phyloP scores from a whole-genome alignment of 73 alveolate species.

The Breviolum minutum region DNA sequence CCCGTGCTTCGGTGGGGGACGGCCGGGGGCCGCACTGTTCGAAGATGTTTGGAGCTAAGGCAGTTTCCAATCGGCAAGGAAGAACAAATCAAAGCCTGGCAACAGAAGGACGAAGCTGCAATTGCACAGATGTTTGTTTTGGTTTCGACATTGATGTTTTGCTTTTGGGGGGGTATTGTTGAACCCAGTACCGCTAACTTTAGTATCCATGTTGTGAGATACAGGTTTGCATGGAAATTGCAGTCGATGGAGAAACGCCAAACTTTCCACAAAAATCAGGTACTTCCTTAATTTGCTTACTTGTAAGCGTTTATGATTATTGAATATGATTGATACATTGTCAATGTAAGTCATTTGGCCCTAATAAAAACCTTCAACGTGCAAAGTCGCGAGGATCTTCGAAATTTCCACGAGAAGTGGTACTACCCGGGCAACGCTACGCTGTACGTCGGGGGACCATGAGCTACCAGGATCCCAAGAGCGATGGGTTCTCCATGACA shows the following conservation, averaged over 20 bases:
- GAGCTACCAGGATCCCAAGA: neutral
- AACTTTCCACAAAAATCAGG: too few species aligned
- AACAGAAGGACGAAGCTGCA: slow-evolving; percentile 53
- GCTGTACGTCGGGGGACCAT: slow-evolving; percentile 26
- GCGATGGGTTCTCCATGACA: neutral
- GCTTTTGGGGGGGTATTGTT: too few species aligned
- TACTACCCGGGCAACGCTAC: slow-evolving; percentile 93
- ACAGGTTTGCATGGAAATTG: too few species aligned
- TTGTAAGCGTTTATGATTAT: neutral
- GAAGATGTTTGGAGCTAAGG: neutral
- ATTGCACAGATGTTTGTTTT: neutral
- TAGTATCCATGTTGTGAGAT: too few species aligned
- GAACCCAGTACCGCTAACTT: too few species aligned
- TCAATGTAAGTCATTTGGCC: too few species aligned
- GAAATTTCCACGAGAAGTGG: slow-evolving; percentile 88
- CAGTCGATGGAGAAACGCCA: too few species aligned
- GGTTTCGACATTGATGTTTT: neutral
- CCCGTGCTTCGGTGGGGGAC: neutral
- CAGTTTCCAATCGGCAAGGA: slow-evolving; percentile 94
- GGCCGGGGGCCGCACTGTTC: neutral
- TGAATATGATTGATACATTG: neutral
- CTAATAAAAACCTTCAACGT: too few species aligned
- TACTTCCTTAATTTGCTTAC: too few species aligned
- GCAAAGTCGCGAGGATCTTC: slow-evolving; percentile 21
- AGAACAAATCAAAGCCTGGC: slow-evolving; percentile 95